Percentiles rank a stretch among this genome's conserved stretches.
Evolutionary conservation across 2,329 filamentous ascomycete species (phyloP).

Genomic region (Paracorniculantispora psalliotae): DNA sequence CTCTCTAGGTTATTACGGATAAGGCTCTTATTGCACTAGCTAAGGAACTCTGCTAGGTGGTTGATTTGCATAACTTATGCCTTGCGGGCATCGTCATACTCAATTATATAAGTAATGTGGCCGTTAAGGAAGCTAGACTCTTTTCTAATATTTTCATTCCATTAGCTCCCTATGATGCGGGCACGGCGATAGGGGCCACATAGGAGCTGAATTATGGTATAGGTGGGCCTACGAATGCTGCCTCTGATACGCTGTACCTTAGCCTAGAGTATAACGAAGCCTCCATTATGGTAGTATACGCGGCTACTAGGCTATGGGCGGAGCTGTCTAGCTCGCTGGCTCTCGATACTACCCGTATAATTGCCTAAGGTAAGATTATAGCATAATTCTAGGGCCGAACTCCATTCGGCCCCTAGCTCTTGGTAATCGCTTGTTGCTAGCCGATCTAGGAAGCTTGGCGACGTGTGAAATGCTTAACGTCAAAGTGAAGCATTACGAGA

Average conservation of each 20-base stretch:
- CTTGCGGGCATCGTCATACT: constrained; percentile 1
- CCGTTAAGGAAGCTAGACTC: background rate
- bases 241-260: constrained; percentile 5
- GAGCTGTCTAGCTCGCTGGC: background rate
- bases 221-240: background rate
- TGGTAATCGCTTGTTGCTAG: constrained; percentile 2
- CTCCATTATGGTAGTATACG: background rate
- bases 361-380: constrained; percentile 1
- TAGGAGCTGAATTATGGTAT: background rate
- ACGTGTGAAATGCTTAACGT: constrained; percentile 8
- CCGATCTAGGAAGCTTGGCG: background rate
- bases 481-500: constrained; percentile 8
- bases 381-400: constrained; percentile 4
- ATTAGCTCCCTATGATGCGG: constrained; percentile 1
- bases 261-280: background rate
- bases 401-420: constrained; percentile 2
- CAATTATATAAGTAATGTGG: constrained; percentile 4
- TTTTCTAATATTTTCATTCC: constrained; percentile 1
- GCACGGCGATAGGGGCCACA: constrained; percentile 2
- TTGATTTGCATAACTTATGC: background rate
- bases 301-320: background rate
- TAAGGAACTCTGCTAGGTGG: background rate
- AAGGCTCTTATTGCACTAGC: background rate
- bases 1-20: constrained; percentile 4
- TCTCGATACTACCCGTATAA: background rate